Percentiles rank a stretch among this genome's conserved stretches.
Evolutionary conservation across 495 filamentous ascomycete genomes (phyloP).

Genomic region (Cercophora samala): DNA sequence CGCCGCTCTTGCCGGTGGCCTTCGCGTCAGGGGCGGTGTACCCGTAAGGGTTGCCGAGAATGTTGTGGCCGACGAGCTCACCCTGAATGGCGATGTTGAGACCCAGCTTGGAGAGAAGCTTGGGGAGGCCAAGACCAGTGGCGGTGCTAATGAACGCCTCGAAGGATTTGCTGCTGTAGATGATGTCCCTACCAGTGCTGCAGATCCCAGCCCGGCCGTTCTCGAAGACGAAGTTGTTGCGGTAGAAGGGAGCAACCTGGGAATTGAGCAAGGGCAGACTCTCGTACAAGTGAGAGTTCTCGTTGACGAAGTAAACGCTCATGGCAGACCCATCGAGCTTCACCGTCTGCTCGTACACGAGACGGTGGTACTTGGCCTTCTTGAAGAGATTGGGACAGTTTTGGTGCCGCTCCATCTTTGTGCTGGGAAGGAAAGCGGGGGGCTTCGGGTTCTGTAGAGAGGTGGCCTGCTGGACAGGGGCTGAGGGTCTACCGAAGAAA

Average conservation of each 20-base stretch:
- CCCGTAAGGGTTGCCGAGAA: constrained; percentile 24
- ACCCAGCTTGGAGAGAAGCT: constrained; percentile 11
- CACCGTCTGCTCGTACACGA: constrained; percentile 25
- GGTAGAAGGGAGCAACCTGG: neutral
- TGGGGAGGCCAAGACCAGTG: constrained; percentile 13
- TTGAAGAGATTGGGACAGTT: constrained; percentile 34
- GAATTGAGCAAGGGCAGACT: constrained; percentile 8
- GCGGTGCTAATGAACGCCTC: constrained; percentile 21
- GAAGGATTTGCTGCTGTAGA: neutral
- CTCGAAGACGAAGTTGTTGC: constrained; percentile 2
- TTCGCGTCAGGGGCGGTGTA: constrained; percentile 5
- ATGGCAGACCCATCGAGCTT: constrained; percentile 31
- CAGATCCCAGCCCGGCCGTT: constrained; percentile 33
- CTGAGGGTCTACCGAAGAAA: no score
- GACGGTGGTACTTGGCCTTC: constrained; percentile 21
- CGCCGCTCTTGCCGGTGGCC: neutral
- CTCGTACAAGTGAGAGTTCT: constrained; percentile 6
- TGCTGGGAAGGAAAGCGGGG: constrained; percentile 24
- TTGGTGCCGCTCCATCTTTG: constrained; percentile 25
- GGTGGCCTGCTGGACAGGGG: neutral
- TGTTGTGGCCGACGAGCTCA: constrained; percentile 28
- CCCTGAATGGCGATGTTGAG: constrained; percentile 28
- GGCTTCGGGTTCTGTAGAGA: neutral
- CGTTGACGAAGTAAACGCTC: constrained; percentile 27
- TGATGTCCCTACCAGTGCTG: constrained; percentile 21